phyloP scores from a whole-genome alignment of 768 basidiomycete species.

The Xerocomus spinulosus region DNA sequence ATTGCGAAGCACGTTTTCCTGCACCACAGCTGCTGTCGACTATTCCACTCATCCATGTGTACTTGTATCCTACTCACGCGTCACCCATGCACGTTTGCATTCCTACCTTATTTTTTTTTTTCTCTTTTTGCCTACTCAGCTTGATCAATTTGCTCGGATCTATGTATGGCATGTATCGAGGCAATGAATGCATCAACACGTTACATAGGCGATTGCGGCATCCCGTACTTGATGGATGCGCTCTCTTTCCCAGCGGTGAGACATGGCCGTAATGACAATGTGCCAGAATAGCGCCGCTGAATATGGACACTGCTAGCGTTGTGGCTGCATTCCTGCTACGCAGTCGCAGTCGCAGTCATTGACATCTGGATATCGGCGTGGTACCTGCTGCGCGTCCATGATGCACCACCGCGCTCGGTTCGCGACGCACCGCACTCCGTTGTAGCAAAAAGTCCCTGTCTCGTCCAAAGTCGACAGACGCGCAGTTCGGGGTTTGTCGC shows the following conservation, averaged over 20 bases:
- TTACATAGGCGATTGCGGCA: conserved; percentile 3
- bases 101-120: not conserved
- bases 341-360: too few species aligned
- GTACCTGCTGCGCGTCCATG: not conserved
- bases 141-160: conserved; percentile 19
- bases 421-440: not conserved
- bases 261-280: not conserved
- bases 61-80: conserved; percentile 15
- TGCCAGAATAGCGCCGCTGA: not conserved
- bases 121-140: not conserved
- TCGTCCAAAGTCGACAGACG: not conserved
- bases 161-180: conserved; percentile 15
- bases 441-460: not conserved
- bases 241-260: not conserved
- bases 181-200: conserved; percentile 4
- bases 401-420: not conserved
- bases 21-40: too few species aligned
- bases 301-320: not conserved
- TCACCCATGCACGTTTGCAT: conserved; percentile 8
- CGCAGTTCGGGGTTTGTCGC: not conserved
- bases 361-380: not conserved
- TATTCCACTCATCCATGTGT: conserved; percentile 20
- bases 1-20: too few species aligned
- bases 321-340: not conserved
- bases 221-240: not conserved